Evolutionary conservation across 2,329 filamentous ascomycete genomes (phyloP).

Genomic region (Alternaria ventricosa): DNA sequence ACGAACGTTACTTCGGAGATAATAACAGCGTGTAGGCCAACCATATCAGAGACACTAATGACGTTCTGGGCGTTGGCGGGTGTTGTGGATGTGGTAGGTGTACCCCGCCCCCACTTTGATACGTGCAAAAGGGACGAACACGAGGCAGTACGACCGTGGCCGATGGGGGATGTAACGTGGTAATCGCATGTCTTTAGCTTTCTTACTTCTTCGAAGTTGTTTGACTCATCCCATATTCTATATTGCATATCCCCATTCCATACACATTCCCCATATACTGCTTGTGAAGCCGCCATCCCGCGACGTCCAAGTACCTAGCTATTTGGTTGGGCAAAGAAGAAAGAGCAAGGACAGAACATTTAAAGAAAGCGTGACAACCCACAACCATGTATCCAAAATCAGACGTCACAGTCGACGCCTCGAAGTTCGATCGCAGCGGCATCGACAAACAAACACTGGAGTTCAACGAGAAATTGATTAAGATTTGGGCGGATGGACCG

Average conservation of each 20-base stretch:
- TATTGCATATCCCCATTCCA: too few species aligned
- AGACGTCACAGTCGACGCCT: slow-evolving; percentile 52
- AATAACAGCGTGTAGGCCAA: background rate
- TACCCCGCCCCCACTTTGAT: slow-evolving; percentile 12
- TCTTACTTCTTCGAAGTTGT: too few species aligned
- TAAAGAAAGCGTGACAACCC: background rate
- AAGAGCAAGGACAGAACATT: background rate
- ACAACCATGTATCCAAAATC: slow-evolving; percentile 38
- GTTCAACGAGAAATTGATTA: slow-evolving; percentile 54
- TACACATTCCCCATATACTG: too few species aligned
- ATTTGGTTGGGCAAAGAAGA: background rate
- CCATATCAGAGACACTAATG: background rate
- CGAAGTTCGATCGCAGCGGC: slow-evolving; percentile 53
- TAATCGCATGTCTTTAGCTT: too few species aligned
- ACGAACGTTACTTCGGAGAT: background rate
- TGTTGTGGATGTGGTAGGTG: too few species aligned
- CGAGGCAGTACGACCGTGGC: background rate
- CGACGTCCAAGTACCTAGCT: background rate
- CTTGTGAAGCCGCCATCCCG: accelerated
- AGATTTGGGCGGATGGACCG: slow-evolving; percentile 53
- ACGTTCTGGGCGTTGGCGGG: too few species aligned
- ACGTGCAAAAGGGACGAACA: background rate
- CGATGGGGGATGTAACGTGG: background rate
- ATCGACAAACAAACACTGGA: slow-evolving; percentile 51
- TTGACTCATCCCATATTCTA: too few species aligned